A percentile compares a stretch with the other conserved stretches of the same genome.
phyloP scores from a whole-genome alignment of 2,329 filamentous ascomycete genomes.

The Nigrograna mackinnonii region DNA sequence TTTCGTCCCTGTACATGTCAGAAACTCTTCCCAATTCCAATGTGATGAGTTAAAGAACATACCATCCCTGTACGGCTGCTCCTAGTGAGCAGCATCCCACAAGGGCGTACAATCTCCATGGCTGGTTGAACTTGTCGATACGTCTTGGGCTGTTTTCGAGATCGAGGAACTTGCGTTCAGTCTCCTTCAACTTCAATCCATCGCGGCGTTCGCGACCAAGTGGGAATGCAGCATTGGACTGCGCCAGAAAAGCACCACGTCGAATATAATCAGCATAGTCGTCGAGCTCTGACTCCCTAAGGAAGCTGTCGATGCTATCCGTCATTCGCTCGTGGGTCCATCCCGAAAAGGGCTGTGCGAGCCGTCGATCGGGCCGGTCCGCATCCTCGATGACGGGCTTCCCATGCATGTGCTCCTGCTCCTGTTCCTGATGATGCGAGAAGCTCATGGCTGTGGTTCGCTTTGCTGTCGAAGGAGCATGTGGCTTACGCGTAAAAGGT shows the following conservation, averaged over 20 bases:
- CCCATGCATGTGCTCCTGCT: not conserved
- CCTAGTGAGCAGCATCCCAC: constrained; percentile 21
- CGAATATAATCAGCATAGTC: constrained; percentile 22
- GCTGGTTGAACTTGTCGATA: constrained; percentile 25
- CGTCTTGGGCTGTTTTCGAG: constrained; percentile 16
- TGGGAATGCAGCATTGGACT: constrained; percentile 18
- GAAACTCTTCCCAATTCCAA: not conserved
- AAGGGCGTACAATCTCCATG: constrained; percentile 20
- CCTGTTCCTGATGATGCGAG: constrained; percentile 5
- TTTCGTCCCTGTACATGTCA: constrained; percentile 13
- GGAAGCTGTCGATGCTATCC: constrained; percentile 15
- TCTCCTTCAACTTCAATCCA: constrained; percentile 13
- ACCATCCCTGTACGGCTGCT: constrained; percentile 26
- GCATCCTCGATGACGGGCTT: constrained; percentile 2
- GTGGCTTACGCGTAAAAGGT: not conserved
- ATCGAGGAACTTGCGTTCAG: constrained; percentile 13
- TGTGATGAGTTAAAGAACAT: constrained; percentile 7
- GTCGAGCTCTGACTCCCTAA: constrained; percentile 14
- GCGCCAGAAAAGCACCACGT: constrained; percentile 21
- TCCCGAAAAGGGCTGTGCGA: constrained; percentile 20
- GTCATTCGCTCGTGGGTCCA: constrained; percentile 17
- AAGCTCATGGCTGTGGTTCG: constrained; percentile 1
- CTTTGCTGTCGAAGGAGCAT: not conserved
- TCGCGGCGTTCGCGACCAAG: constrained; percentile 11
- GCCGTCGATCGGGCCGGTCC: constrained; percentile 18